Base-by-base conservation (phyloP, 192 early-diverging fungal genomes). In the Linnemannia schmuckeri region DNA sequence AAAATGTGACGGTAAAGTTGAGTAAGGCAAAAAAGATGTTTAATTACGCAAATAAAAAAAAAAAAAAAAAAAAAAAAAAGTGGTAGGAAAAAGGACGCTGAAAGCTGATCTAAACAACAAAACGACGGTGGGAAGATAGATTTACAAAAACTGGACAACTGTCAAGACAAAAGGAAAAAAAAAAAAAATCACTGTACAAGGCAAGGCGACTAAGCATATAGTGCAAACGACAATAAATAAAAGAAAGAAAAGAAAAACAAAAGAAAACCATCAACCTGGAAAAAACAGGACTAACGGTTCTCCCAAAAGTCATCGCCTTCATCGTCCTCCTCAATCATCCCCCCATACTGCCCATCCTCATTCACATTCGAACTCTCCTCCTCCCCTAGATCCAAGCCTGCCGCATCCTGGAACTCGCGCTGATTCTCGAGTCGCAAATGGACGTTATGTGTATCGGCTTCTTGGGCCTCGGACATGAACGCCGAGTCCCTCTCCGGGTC, bases 221-320 rank as follows among this genome's bases (percentile, higher is more conserved):
- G n/a, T n/a, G n/a, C n/a, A n/a, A 44, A 12, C 13, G 10, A 44
- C 44, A 44, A 49, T 18, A 49, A 49, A 15, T 9, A 47, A 47
- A 47, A 47, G 1, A 13, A 47, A 47, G 10, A 13, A 2, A 13
- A 13, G 13, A 10, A 20, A 49, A 49, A 20, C 47, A 15, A 49
- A 49, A 15, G 18, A 17, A 13, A 49, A 49, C 12, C 4, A 42
- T 42, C 8, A 42, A 42, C 4, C 3, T 42, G 41, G 4, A 42
- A 42, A 6, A 42, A 42, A 8, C 0, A 22, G 49, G 17, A 70
- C 69, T 66, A 87, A 24, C 84, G 84, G 55, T 87, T 87, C 27
- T 87, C 84, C 84, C 84, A 87, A 70, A 66, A 87, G 40, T 87
- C 84, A 22, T 87, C 84, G 18, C 84, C 84, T 70, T 87, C 84